phyloP scores from a whole-genome alignment of 1,284 basidiomycete genomes.

The Pseudozyma tsukubaensis region DNA sequence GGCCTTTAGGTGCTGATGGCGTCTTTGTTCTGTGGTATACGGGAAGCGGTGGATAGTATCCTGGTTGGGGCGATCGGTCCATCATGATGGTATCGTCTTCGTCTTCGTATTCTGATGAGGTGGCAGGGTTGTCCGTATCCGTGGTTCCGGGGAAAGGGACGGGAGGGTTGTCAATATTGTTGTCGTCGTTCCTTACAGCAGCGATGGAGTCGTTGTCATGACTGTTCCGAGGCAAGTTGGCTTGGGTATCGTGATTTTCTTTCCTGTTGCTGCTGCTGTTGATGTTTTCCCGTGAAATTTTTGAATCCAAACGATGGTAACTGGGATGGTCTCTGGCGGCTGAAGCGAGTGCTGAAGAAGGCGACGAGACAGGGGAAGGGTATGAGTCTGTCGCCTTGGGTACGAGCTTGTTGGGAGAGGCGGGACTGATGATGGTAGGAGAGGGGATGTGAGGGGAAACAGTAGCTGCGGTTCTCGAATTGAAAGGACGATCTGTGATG shows the following conservation, averaged over 20 bases:
- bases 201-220: slow-evolving; percentile 36
- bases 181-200: slow-evolving; percentile 38
- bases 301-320: background rate
- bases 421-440: background rate
- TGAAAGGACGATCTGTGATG: too few species aligned
- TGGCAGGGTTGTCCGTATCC: too few species aligned
- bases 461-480: too few species aligned
- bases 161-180: background rate
- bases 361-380: background rate
- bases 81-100: slow-evolving; percentile 10
- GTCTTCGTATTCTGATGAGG: background rate
- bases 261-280: slow-evolving; percentile 3
- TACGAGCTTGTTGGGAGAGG: background rate
- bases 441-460: too few species aligned
- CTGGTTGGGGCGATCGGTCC: slow-evolving; percentile 7
- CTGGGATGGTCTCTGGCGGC: slow-evolving; percentile 21
- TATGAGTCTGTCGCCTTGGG: background rate
- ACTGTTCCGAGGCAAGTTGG: slow-evolving; percentile 10
- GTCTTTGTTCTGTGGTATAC: slow-evolving; percentile 4
- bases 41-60: slow-evolving; percentile 23
- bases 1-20: slow-evolving; percentile 13
- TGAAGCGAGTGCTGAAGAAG: slow-evolving; percentile 6
- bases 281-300: background rate
- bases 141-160: background rate
- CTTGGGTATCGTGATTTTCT: background rate